phyloP scores from a whole-genome alignment of 2,329 filamentous ascomycete genomes.

The Seiridium unicorne region DNA sequence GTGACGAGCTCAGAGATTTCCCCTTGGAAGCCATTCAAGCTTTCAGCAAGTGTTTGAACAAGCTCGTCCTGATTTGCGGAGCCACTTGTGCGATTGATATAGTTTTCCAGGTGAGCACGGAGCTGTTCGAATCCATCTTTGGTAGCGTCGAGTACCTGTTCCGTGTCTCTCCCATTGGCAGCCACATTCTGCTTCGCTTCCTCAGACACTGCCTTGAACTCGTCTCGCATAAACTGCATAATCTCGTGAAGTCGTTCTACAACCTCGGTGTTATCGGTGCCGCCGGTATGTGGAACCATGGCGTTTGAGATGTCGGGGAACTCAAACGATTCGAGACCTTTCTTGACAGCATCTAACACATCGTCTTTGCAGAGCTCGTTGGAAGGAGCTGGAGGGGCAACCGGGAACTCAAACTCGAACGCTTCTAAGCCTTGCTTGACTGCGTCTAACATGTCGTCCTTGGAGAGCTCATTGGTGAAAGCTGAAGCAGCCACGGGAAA shows the following conservation, averaged over 20 bases:
- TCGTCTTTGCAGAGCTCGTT: slow-evolving; percentile 59
- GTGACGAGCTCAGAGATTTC: slow-evolving; percentile 65
- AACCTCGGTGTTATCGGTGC: slow-evolving; percentile 46
- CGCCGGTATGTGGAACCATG: slow-evolving; percentile 36
- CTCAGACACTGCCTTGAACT: slow-evolving; percentile 59
- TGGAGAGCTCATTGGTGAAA: slow-evolving; percentile 51
- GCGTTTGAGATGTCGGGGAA: slow-evolving; percentile 31
- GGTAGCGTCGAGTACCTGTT: slow-evolving; percentile 84
- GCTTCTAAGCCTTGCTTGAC: slow-evolving; percentile 69
- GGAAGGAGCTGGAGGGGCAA: slow-evolving; percentile 54
- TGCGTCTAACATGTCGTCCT: slow-evolving; percentile 63
- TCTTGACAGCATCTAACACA: slow-evolving; percentile 61
- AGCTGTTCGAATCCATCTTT: slow-evolving; percentile 85
- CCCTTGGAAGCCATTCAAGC: slow-evolving; percentile 64
- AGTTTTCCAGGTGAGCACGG: slow-evolving; percentile 75
- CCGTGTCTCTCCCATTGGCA: slow-evolving; percentile 76
- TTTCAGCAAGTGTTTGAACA: slow-evolving; percentile 64
- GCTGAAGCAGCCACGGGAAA: slow-evolving; percentile 63
- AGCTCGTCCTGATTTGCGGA: slow-evolving; percentile 75
- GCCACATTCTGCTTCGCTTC: slow-evolving; percentile 76
- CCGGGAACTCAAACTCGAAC: slow-evolving; percentile 67
- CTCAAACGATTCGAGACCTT: slow-evolving; percentile 49
- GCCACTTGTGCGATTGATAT: slow-evolving; percentile 71
- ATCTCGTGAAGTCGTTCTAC: slow-evolving; percentile 63
- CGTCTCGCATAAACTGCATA: slow-evolving; percentile 55